Conservation (phyloP, 352 stramenopile species). For the Globisporangium solare region DNA sequence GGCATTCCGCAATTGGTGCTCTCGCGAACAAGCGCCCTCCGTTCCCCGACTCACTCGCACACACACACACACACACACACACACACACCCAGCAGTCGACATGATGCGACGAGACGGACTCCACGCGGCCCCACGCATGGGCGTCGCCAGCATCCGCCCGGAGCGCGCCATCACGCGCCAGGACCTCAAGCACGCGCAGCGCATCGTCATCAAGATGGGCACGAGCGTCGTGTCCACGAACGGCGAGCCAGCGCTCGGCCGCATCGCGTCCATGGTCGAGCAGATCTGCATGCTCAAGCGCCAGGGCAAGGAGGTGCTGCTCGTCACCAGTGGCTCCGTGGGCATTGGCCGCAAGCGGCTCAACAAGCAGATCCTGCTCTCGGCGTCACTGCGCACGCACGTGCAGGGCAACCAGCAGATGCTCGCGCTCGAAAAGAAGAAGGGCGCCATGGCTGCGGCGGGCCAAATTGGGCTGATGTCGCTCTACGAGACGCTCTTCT, state of each 20-base stretch:
- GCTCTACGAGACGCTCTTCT: conserved; percentile 96
- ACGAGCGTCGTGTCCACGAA: conserved; percentile 94
- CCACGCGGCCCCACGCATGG: conserved; percentile 37
- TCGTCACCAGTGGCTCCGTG: conserved; percentile 90
- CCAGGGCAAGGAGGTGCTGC: conserved; percentile 85
- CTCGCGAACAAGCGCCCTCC: neutral
- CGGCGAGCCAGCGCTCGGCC: conserved; percentile 88
- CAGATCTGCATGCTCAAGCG: conserved; percentile 92
- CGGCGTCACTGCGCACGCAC: conserved; percentile 80
- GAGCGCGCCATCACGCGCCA: conserved; percentile 53
- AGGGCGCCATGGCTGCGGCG: conserved; percentile 85
- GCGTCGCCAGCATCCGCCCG: conserved; percentile 9
- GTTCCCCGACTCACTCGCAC: no score
- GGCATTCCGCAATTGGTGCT: conserved; percentile 3
- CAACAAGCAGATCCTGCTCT: conserved; percentile 92
- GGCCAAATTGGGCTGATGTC: conserved; percentile 98
- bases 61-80: no score
- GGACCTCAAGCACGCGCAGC: conserved; percentile 73
- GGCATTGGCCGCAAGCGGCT: conserved; percentile 92
- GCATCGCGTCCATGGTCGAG: conserved; percentile 90
- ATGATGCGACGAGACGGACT: conserved; percentile 57
- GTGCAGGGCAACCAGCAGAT: conserved; percentile 89
- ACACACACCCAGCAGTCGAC: conserved; percentile 1
- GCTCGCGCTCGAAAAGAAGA: conserved; percentile 86
- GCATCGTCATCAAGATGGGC: conserved; percentile 95